Conservation (phyloP, 768 basidiomycete genomes). For the Leccinum longicurvipes region DNA sequence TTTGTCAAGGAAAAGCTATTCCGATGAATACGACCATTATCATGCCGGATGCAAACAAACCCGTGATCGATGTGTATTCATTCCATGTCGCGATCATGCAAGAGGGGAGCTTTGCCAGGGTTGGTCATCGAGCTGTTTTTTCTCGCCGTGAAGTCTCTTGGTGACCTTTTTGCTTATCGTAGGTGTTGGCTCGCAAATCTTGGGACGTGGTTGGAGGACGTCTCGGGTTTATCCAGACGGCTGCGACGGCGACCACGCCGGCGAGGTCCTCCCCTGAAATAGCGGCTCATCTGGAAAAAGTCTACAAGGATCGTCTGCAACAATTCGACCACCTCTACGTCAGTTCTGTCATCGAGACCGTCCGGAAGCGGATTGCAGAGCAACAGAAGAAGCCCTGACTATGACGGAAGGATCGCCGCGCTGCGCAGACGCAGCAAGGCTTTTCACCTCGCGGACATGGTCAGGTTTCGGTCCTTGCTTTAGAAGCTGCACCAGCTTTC, state of each 20-base stretch:
- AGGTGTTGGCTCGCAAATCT: slow-evolving; percentile 25
- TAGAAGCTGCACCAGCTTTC: slow-evolving; percentile 13
- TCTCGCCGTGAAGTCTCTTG: not conserved
- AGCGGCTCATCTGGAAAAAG: slow-evolving; percentile 26
- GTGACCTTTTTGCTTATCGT: slow-evolving; percentile 2
- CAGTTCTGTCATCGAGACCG: slow-evolving; percentile 29
- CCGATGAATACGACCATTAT: slow-evolving; percentile 26
- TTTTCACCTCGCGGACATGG: slow-evolving; percentile 6
- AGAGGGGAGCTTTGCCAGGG: slow-evolving; percentile 28
- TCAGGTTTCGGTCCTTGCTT: slow-evolving; percentile 7
- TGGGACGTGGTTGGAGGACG: slow-evolving; percentile 28
- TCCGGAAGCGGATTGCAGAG: slow-evolving; percentile 32
- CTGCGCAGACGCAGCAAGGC: not conserved
- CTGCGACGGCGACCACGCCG: slow-evolving; percentile 19
- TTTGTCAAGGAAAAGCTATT: slow-evolving; percentile 27
- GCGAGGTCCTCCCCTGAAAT: slow-evolving; percentile 25
- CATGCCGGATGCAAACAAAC: slow-evolving; percentile 26
- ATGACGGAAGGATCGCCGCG: slow-evolving; percentile 9
- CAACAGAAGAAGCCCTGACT: slow-evolving; percentile 28
- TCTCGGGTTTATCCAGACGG: slow-evolving; percentile 24
- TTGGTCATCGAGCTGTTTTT: slow-evolving; percentile 13
- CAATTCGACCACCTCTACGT: slow-evolving; percentile 34
- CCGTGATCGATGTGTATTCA: slow-evolving; percentile 28
- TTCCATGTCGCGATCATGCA: slow-evolving; percentile 33
- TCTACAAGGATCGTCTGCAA: slow-evolving; percentile 28